Evolutionary conservation across 2,329 filamentous ascomycete genomes (phyloP).

Genomic region (Nannizzia gypsea): DNA sequence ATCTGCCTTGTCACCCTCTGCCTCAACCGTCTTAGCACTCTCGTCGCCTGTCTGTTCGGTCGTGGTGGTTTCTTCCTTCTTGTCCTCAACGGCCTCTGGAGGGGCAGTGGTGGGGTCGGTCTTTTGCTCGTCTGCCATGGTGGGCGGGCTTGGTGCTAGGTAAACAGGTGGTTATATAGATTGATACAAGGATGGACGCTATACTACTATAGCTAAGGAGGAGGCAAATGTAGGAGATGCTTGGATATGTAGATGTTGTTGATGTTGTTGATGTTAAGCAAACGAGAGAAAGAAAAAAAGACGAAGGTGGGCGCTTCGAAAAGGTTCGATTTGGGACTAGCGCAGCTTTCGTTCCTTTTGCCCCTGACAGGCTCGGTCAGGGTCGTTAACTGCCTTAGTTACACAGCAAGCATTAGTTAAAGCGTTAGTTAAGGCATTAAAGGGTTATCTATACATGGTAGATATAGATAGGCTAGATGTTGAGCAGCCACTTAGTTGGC

Average conservation of each 20-base stretch:
- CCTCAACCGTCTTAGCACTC: constrained; percentile 23
- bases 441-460: too few species aligned
- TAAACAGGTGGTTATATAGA: background rate
- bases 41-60: constrained; percentile 23
- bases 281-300: background rate
- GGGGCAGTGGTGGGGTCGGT: constrained; percentile 32
- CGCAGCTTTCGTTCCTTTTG: background rate
- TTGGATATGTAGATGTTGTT: background rate
- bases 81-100: constrained; percentile 22
- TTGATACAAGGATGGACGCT: background rate
- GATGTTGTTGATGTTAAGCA: too few species aligned
- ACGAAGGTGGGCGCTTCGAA: background rate
- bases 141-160: constrained; percentile 10
- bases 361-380: background rate
- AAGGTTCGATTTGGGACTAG: constrained; percentile 1
- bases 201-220: background rate
- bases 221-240: background rate
- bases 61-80: constrained; percentile 18
- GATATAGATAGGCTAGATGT: too few species aligned
- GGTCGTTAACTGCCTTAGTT: too few species aligned
- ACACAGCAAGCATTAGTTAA: too few species aligned
- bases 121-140: constrained; percentile 36
- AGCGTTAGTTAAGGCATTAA: too few species aligned
- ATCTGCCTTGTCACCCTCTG: constrained; percentile 10
- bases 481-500: too few species aligned